Percentiles rank a stretch among this genome's conserved stretches.
Evolutionary conservation across 73 alveolate species (phyloP).

Genomic region (Tetrahymena elliotti): DNA sequence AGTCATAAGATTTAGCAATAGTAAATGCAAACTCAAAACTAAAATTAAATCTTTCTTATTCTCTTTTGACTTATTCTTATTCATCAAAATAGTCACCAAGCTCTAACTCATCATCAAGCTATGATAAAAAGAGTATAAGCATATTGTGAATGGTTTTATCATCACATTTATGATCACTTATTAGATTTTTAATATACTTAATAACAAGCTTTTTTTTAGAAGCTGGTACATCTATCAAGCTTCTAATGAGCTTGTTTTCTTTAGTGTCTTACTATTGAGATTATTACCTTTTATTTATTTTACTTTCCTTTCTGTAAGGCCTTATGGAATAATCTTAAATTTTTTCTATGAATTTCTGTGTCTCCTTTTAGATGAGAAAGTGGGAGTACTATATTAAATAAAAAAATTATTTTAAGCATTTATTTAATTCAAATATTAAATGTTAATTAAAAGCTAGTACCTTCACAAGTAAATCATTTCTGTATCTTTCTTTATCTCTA

Average conservation of each 20-base stretch:
- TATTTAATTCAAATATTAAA: too few relatives aligned
- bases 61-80: background rate
- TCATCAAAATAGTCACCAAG: background rate
- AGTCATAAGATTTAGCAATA: background rate
- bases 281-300: background rate
- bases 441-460: background rate
- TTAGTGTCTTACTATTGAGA: background rate
- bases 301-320: background rate
- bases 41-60: background rate
- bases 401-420: background rate
- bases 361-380: background rate
- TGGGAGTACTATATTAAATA: background rate
- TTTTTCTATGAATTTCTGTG: background rate
- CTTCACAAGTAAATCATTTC: background rate
- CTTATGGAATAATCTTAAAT: background rate
- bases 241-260: background rate
- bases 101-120: background rate
- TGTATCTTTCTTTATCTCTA: background rate
- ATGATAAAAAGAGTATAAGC: background rate
- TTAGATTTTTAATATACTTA: background rate
- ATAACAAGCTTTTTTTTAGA: background rate
- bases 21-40: background rate
- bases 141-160: background rate
- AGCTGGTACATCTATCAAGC: background rate
- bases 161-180: background rate